Conservation (phyloP, 139 green algal genomes). For the Deuterostichococcus epilithicus region DNA sequence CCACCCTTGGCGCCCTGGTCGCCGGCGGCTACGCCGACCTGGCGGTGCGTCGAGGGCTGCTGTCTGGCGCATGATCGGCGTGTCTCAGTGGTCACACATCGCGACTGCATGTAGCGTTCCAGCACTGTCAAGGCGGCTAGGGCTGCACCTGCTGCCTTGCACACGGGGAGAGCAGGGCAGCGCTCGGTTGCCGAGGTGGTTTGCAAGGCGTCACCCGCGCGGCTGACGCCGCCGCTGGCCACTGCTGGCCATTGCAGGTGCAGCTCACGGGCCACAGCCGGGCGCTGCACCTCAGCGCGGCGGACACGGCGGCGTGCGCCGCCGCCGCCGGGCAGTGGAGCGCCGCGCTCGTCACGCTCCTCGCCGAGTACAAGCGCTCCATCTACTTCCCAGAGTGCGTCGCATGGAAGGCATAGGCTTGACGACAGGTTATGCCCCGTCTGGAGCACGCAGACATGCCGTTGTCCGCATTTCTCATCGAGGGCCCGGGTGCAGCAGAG, state of each 20-base stretch:
- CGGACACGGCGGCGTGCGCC: slow-evolving; percentile 4
- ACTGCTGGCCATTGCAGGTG: neutral
- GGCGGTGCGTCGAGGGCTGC: slow-evolving; percentile 20
- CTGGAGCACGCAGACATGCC: too few relatives aligned
- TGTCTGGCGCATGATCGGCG: neutral
- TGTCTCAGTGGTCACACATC: too few relatives aligned
- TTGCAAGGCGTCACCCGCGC: too few relatives aligned
- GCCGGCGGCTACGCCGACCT: slow-evolving; percentile 32
- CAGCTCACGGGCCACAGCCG: neutral
- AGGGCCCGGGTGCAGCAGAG: too few relatives aligned
- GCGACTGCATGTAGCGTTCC: too few relatives aligned
- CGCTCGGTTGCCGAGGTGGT: too few relatives aligned
- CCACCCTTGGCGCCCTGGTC: slow-evolving; percentile 27
- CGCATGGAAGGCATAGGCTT: neutral
- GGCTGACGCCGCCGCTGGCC: too few relatives aligned
- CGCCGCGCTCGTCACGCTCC: slow-evolving; percentile 12
- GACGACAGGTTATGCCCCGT: too few relatives aligned
- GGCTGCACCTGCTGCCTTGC: too few relatives aligned
- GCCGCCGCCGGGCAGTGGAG: slow-evolving; percentile 45
- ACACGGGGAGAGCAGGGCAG: too few relatives aligned
- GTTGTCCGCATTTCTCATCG: too few relatives aligned
- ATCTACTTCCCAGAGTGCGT: slow-evolving; percentile 33
- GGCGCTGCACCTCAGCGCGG: neutral
- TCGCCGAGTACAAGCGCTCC: slow-evolving; percentile 31
- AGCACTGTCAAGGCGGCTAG: too few relatives aligned